These are phyloP conservation scores for Cladosporium colombiae DNA, from an alignment of 2,329 filamentous ascomycete species.

Conservation along the genomic window DNA sequence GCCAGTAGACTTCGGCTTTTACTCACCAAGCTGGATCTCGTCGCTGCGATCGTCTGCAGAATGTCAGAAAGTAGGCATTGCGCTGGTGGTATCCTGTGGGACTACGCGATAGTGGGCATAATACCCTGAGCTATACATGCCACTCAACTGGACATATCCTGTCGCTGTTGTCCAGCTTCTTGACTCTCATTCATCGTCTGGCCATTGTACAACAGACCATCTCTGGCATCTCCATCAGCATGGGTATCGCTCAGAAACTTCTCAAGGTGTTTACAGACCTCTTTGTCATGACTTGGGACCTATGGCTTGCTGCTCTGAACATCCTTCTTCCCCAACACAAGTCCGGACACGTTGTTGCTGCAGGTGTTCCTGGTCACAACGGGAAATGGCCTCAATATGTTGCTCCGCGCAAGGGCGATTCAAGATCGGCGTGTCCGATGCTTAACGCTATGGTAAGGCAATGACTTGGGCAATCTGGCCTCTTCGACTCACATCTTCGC, in stretches of 20 bases:
- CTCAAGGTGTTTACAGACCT: slow-evolving; percentile 36
- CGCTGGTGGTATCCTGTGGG: neutral
- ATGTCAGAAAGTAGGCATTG: neutral
- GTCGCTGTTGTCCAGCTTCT: neutral
- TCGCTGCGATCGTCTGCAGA: slow-evolving; percentile 1
- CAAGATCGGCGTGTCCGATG: slow-evolving; percentile 34
- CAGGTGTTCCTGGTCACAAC: slow-evolving; percentile 38
- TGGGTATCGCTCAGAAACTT: slow-evolving; percentile 8
- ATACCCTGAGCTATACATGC: neutral
- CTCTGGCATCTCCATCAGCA: neutral
- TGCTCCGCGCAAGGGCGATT: slow-evolving; percentile 40
- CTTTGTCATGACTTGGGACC: slow-evolving; percentile 44
- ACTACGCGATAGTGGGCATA: neutral
- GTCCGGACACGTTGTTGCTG: slow-evolving; percentile 40
- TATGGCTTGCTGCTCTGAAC: slow-evolving; percentile 42
- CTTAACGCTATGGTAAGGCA: slow-evolving; percentile 32
- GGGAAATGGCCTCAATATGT: slow-evolving; percentile 42
- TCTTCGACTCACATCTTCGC: neutral
- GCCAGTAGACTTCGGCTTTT: slow-evolving; percentile 6
- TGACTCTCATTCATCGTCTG: neutral
- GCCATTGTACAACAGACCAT: neutral
- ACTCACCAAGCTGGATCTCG: neutral
- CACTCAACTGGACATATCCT: neutral
- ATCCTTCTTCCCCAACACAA: slow-evolving; percentile 41
- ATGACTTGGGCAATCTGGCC: neutral